Conservation (phyloP, 768 basidiomycete species). For the Podaxis sp. region DNA sequence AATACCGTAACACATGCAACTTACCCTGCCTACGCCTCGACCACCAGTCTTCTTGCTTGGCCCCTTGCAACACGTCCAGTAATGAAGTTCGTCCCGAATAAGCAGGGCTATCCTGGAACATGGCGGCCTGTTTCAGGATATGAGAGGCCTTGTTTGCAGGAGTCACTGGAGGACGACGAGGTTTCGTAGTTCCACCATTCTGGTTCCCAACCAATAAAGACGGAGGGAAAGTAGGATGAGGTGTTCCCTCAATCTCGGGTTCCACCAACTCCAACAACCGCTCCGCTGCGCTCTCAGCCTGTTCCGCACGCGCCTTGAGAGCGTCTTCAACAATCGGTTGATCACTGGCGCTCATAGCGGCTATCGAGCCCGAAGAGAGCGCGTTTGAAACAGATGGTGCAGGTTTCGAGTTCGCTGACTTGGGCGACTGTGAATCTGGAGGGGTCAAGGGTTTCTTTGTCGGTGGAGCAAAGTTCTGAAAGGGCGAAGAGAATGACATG, state of each 20-base stretch:
- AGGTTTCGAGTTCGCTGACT: constrained; percentile 49
- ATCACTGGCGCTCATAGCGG: constrained; percentile 32
- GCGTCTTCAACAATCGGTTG: constrained; percentile 77
- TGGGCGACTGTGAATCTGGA: constrained; percentile 46
- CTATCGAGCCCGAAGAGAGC: constrained; percentile 54
- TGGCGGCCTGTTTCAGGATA: constrained; percentile 72
- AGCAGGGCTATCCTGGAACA: constrained; percentile 82
- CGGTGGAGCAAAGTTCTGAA: constrained; percentile 44
- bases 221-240: constrained; percentile 52
- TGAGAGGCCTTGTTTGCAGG: constrained; percentile 58
- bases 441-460: constrained; percentile 33
- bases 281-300: constrained; percentile 92
- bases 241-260: constrained; percentile 25
- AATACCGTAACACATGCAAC: constrained; percentile 25
- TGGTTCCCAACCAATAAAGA: constrained; percentile 47
- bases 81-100: constrained; percentile 56
- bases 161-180: constrained; percentile 49
- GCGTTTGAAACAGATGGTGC: constrained; percentile 56
- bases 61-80: constrained; percentile 66
- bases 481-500: constrained; percentile 73
- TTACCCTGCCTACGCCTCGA: constrained; percentile 69
- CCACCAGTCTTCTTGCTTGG: constrained; percentile 84
- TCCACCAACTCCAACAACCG: constrained; percentile 85
- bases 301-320: constrained; percentile 82
- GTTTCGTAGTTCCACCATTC: constrained; percentile 20